These are phyloP conservation scores for Dothidotthia symphoricarpi DNA, from an alignment of 2,329 filamentous ascomycete species.

Conservation along the genomic window DNA sequence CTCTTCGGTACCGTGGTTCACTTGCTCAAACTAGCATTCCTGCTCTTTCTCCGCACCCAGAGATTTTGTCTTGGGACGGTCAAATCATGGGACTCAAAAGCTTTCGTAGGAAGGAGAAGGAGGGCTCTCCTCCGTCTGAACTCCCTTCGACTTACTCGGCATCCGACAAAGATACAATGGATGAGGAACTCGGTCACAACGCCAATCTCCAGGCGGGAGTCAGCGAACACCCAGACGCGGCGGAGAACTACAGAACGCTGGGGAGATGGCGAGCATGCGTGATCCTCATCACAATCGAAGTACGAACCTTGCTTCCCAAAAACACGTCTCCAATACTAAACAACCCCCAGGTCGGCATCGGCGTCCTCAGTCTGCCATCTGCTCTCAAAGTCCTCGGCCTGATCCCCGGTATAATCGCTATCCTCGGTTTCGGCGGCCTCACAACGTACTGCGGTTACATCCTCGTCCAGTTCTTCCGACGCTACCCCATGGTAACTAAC, in stretches of 20 bases:
- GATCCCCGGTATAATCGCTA: conserved; percentile 32
- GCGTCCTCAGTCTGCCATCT: conserved; percentile 29
- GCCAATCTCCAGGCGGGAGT: conserved; percentile 25
- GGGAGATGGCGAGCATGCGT: conserved; percentile 32
- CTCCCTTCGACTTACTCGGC: conserved; percentile 16
- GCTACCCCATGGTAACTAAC: conserved; percentile 31
- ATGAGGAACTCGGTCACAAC: conserved; percentile 25
- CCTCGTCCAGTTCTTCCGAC: conserved; percentile 26
- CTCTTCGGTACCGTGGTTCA: conserved; percentile 3
- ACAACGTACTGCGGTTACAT: conserved; percentile 32
- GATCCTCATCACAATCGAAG: conserved; percentile 33
- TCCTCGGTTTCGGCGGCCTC: conserved; percentile 26
- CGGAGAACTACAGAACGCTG: conserved; percentile 27
- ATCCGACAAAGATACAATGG: conserved; percentile 21
- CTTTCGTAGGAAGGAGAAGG: conserved; percentile 25
- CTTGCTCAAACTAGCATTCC: conserved; percentile 2
- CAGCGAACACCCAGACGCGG: conserved; percentile 20
- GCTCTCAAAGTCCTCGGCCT: conserved; percentile 30
- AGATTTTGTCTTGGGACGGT: too few species aligned
- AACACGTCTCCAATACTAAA: too few species aligned
- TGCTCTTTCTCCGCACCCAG: background rate
- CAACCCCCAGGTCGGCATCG: conserved; percentile 19
- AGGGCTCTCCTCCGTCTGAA: conserved; percentile 10
- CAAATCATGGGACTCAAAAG: conserved; percentile 28
- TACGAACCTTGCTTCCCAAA: too few species aligned